Conservation (phyloP, 2,329 filamentous ascomycete species). For the Pestalotiopsis sp. region DNA sequence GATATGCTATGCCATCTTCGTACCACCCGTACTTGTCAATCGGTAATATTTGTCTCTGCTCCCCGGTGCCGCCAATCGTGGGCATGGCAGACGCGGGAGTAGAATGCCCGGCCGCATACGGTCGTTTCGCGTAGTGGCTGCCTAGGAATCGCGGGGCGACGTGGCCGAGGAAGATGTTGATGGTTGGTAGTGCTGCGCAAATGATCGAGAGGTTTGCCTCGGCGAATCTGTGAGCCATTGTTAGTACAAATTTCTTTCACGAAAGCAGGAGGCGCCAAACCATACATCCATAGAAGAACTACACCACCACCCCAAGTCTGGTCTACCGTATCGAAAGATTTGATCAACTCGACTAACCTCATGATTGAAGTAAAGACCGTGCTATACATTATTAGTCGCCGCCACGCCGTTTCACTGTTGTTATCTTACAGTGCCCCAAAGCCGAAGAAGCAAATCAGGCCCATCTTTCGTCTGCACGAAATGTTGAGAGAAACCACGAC, state of each 20-base stretch:
- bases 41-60: neutral
- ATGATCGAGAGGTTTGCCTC: slow-evolving; percentile 17
- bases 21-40: neutral
- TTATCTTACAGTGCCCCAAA: too few species aligned
- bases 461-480: neutral
- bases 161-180: slow-evolving; percentile 12
- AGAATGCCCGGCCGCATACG: neutral
- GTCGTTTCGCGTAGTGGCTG: neutral
- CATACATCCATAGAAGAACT: slow-evolving; percentile 17
- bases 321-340: slow-evolving; percentile 11
- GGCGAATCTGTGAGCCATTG: slow-evolving; percentile 4
- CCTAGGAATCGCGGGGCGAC: neutral
- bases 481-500: neutral
- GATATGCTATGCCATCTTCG: neutral
- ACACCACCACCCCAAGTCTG: slow-evolving; percentile 16
- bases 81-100: neutral
- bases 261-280: neutral
- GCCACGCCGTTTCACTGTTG: too few species aligned
- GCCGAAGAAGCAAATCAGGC: too few species aligned
- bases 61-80: neutral
- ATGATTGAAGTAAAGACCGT: slow-evolving; percentile 16
- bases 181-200: slow-evolving; percentile 12
- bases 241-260: too few species aligned
- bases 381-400: neutral
- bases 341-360: slow-evolving; percentile 13